Base-by-base conservation (phyloP, 2,329 filamentous ascomycete species). In the Zarea fungicola region DNA sequence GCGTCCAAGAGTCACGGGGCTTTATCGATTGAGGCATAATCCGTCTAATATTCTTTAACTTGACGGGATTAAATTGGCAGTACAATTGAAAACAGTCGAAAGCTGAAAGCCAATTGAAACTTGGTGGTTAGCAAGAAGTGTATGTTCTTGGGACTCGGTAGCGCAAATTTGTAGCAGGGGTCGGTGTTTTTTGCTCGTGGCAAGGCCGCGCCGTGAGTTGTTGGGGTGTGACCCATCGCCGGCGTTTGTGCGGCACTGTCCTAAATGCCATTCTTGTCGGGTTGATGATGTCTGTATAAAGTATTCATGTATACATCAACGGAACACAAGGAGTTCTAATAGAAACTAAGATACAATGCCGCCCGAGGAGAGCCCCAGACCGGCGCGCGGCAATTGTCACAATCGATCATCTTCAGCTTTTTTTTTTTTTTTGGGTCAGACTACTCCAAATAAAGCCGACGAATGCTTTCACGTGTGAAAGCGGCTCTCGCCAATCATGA, bases 171-270 rank as follows among this genome's bases (percentile, higher is more conserved):
- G 26, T 7, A 19, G 28, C 36, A 26, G 21, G 26, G 44, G 32
- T 48, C 36, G 44, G 44, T 21, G 44, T 32, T 41, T 48, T 46
- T 18, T n/a, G n/a, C n/a, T n/a, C n/a, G n/a, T n/a, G n/a, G n/a
- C n/a, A n/a, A n/a, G n/a, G n/a, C n/a, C n/a, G n/a, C n/a, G n/a
- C n/a, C n/a, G n/a, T n/a, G n/a, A n/a, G n/a, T n/a, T n/a, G n/a
- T n/a, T n/a, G n/a, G n/a, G n/a, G n/a, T n/a, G n/a, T n/a, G n/a
- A n/a, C n/a, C n/a, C n/a, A n/a, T n/a, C n/a, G n/a, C n/a, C n/a
- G n/a, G n/a, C n/a, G n/a, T n/a, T n/a, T n/a, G n/a, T n/a, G n/a
- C n/a, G n/a, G n/a, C n/a, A n/a, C n/a, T n/a, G n/a, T n/a, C n/a
- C n/a, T n/a, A n/a, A n/a, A n/a, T n/a, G n/a, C n/a, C n/a, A n/a